Evolutionary conservation across 495 filamentous ascomycete species (phyloP).

Genomic region (Elasticomyces elasticus): DNA sequence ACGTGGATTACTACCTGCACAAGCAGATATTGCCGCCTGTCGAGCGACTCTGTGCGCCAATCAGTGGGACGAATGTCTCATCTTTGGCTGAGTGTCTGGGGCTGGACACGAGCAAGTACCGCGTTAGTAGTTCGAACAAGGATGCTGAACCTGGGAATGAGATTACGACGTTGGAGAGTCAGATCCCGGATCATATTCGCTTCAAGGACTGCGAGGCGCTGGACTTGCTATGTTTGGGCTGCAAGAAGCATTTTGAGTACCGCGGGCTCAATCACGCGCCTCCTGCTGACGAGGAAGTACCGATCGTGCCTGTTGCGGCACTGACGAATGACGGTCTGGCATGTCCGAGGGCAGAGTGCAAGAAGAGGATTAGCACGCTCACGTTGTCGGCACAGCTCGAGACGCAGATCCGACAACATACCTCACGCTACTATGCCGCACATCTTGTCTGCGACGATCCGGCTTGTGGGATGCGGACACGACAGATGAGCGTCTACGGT

Average conservation of each 20-base stretch:
- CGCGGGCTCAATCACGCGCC: constrained; percentile 53
- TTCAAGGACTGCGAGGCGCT: constrained; percentile 73
- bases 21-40: constrained; percentile 99
- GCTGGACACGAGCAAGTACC: constrained; percentile 80
- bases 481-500: constrained; percentile 87
- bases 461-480: constrained; percentile 73
- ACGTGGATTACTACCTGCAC: constrained; percentile 91
- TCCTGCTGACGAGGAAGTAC: constrained; percentile 6
- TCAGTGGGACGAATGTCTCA: constrained; percentile 77
- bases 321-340: constrained; percentile 58
- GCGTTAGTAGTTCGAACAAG: constrained; percentile 43
- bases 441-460: constrained; percentile 87
- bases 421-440: constrained; percentile 78
- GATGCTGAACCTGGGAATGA: constrained; percentile 32
- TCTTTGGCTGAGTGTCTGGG: constrained; percentile 88
- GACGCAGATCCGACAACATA: constrained; percentile 63
- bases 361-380: constrained; percentile 54
- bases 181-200: constrained; percentile 76
- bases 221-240: constrained; percentile 66
- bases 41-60: constrained; percentile 93
- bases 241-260: constrained; percentile 60
- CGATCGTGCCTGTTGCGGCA: neutral
- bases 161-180: constrained; percentile 83
- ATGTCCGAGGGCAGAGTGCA: constrained; percentile 55
- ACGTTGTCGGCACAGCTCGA: constrained; percentile 80